Base-by-base conservation (phyloP, 23 red algal species). In the Cyanidioschyzon merolae region DNA sequence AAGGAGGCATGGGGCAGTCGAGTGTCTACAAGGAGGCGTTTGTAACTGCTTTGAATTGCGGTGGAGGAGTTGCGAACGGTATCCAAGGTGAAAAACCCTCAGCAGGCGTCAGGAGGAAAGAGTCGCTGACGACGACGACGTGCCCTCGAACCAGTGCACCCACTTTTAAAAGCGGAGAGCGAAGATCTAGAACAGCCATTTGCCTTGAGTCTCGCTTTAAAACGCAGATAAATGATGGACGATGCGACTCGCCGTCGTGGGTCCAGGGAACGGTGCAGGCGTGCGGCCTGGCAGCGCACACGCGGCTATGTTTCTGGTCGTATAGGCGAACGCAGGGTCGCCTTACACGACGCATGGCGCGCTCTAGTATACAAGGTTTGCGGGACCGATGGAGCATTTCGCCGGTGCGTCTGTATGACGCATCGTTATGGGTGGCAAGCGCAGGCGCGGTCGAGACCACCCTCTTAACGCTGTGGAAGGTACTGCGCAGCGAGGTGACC, bases 391-490 rank as follows among this genome's bases (percentile, higher is more conserved):
- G 45, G 45, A 54, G 45, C 21, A 7, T 54, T 54, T 54, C 45
- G 45, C 45, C 45, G 21, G 45, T 21, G 45, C 45, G 45, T 54
- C 45, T 54, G 7, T 54, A 54, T 54, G 45, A 54, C 21, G 45
- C 45, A 7, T 54, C 45, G 45, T 21, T 54, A 21, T 54, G 45
- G 32, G 35, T 98, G 17, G 80, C 88, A 27, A 26, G 74, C 2
- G 2, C 54, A 34, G 94, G 94, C 29, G 77, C 79, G 18, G 39
- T 80, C 0, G 94, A 98, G 67, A 89, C 94, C 0, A 29, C 30
- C 7, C 89, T 86, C 29, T 76, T 98, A 36, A 98, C 88, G 17
- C 76, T 86, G 15, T 83, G 77, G 41, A 91, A 98, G 39, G 41
- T 89, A 0, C 88, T 98, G 2, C 77, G 84, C 7, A 77, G 82